phyloP scores from a whole-genome alignment of 495 filamentous ascomycete genomes.

The Daldinia vernicosa region DNA sequence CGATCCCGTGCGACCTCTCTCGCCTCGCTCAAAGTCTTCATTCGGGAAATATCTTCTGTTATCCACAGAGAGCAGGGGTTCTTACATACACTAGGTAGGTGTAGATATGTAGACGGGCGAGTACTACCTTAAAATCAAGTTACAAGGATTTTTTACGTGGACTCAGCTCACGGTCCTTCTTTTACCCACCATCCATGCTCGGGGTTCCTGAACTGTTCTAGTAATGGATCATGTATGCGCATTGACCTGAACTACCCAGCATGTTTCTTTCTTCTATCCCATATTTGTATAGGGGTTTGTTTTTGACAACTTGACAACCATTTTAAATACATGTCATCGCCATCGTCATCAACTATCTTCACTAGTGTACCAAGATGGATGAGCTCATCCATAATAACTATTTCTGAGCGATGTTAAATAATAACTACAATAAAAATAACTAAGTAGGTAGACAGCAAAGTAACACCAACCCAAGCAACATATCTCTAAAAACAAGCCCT shows the following conservation, averaged over 20 bases:
- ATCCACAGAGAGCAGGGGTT: conserved; percentile 27
- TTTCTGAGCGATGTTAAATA: neutral
- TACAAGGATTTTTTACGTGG: conserved; percentile 36
- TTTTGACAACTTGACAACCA: conserved; percentile 2
- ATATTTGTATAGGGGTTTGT: conserved; percentile 14
- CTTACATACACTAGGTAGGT: too few species aligned
- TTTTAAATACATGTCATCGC: neutral
- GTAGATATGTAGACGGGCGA: conserved; percentile 33
- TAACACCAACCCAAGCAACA: neutral
- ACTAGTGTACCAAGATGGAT: neutral
- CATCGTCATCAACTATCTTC: neutral
- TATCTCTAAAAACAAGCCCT: neutral
- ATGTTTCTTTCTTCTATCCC: conserved; percentile 11
- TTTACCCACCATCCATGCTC: conserved; percentile 31
- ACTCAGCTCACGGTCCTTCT: conserved; percentile 41
- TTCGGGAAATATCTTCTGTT: conserved; percentile 35
- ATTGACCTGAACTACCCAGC: conserved; percentile 20
- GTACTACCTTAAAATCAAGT: conserved; percentile 33
- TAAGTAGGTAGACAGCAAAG: neutral
- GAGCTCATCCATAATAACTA: neutral
- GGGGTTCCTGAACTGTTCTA: conserved; percentile 34
- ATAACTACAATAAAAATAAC: neutral
- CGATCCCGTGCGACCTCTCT: conserved; percentile 33
- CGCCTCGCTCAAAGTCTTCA: conserved; percentile 31
- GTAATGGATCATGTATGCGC: conserved; percentile 38